A percentile compares a stretch with the other conserved stretches of the same genome.
Evolutionary conservation across 768 basidiomycete species (phyloP).

Genomic region (Mycena rosella): DNA sequence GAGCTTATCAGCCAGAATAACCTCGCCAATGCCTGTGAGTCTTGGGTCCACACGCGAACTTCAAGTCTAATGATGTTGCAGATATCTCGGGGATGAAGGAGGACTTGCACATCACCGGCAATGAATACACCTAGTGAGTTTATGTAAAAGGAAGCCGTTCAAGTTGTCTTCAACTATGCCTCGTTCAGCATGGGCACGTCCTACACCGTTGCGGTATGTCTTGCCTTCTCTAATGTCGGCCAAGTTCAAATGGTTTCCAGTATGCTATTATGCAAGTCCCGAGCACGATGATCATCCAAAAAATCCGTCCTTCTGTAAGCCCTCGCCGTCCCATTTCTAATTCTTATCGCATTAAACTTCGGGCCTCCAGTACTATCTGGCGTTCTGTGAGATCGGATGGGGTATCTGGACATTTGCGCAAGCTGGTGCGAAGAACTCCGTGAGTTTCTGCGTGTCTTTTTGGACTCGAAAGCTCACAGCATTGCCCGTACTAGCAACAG

Average conservation of each 20-base stretch:
- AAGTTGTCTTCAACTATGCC: neutral
- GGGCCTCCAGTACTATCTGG: constrained; percentile 29
- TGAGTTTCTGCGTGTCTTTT: neutral
- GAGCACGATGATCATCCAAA: constrained; percentile 41
- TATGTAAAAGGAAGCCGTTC: neutral
- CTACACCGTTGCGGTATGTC: constrained; percentile 42
- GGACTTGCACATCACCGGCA: constrained; percentile 40
- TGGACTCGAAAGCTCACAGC: neutral
- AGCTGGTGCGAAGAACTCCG: constrained; percentile 40
- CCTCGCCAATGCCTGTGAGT: constrained; percentile 41
- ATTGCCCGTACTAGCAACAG: constrained; percentile 27
- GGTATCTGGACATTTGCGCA: constrained; percentile 44
- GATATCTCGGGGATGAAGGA: constrained; percentile 42
- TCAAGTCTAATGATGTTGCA: neutral
- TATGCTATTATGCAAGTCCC: constrained; percentile 40
- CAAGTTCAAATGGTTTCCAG: constrained; percentile 7
- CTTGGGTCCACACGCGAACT: neutral
- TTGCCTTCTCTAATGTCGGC: neutral
- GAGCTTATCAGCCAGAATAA: constrained; percentile 34
- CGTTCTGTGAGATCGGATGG: constrained; percentile 43
- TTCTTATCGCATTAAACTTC: neutral
- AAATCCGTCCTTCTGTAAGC: constrained; percentile 41
- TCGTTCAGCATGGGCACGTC: constrained; percentile 40
- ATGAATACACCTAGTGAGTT: constrained; percentile 42
- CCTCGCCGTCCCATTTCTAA: neutral